phyloP scores from a whole-genome alignment of 2,329 filamentous ascomycete species.

The Trichoderma atrobrunneum region DNA sequence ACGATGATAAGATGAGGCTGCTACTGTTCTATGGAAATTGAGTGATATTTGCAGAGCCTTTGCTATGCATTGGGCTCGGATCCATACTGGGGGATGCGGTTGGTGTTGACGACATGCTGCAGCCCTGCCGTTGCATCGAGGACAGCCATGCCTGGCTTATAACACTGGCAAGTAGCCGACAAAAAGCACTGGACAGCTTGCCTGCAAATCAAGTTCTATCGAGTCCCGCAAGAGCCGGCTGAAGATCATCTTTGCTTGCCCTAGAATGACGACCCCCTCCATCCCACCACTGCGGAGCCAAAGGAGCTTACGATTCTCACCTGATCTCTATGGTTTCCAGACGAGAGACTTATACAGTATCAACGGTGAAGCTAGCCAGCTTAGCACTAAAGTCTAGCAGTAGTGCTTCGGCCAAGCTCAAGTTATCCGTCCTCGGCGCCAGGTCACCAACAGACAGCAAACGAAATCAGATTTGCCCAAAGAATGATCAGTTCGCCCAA shows the following conservation, averaged over 20 bases:
- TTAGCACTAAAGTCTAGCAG: background rate
- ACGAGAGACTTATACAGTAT: background rate
- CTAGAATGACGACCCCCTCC: constrained; percentile 13
- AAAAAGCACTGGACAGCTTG: background rate
- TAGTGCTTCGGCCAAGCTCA: background rate
- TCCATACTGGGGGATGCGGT: too few relatives aligned
- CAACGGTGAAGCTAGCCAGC: background rate
- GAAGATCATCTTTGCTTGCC: background rate
- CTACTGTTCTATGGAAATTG: background rate
- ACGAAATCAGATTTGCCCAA: background rate
- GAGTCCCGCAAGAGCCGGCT: background rate
- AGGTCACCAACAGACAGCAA: background rate
- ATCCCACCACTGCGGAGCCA: background rate
- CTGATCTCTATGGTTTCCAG: background rate
- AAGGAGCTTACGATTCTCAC: background rate
- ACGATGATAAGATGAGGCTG: background rate
- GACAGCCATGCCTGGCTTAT: background rate
- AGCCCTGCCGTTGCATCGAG: background rate
- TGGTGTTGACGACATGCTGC: background rate
- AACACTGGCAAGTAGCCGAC: background rate
- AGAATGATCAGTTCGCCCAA: background rate
- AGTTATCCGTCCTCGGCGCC: background rate
- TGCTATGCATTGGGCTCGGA: background rate
- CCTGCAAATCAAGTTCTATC: background rate
- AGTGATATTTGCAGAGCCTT: background rate